Conservation (phyloP, 371 early-diverging fungal genomes). For the Mortierella sp. region DNA sequence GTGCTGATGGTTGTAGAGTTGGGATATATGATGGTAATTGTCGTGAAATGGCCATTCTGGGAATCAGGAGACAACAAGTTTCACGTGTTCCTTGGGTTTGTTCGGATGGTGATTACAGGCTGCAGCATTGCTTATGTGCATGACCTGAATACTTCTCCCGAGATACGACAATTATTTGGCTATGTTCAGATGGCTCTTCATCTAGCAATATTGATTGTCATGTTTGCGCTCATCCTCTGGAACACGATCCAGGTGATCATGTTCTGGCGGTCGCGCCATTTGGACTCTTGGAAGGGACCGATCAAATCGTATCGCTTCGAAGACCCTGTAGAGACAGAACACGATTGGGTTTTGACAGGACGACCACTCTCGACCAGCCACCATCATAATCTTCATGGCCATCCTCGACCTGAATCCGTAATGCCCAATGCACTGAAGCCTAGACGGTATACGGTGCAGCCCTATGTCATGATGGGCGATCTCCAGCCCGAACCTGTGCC, state of each 20-base stretch:
- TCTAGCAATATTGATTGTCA: constrained; percentile 34
- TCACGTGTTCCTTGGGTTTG: constrained; percentile 29
- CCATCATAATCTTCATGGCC: too few relatives aligned
- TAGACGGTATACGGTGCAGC: constrained; percentile 42
- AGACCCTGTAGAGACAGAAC: constrained; percentile 5
- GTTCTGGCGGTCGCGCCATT: constrained; percentile 37
- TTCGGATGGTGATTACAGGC: constrained; percentile 33
- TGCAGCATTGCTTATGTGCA: constrained; percentile 41
- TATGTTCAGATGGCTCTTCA: constrained; percentile 48
- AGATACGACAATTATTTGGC: constrained; percentile 34
- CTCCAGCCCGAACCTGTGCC: constrained; percentile 1
- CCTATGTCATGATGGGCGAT: constrained; percentile 31
- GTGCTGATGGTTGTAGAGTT: constrained; percentile 41
- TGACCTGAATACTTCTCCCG: constrained; percentile 10
- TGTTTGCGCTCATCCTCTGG: constrained; percentile 47
- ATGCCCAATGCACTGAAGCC: constrained; percentile 11
- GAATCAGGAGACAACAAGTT: constrained; percentile 50
- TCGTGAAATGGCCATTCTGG: constrained; percentile 43
- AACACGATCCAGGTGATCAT: constrained; percentile 44
- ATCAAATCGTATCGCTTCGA: constrained; percentile 27
- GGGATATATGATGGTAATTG: constrained; percentile 47
- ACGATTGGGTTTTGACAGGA: constrained; percentile 25
- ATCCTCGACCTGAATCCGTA: constrained; percentile 1
- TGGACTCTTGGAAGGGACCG: constrained; percentile 25
- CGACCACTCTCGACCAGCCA: constrained; percentile 12